phyloP scores from a whole-genome alignment of 1,139 yeast genomes.

The Kodamaea ohmeri region DNA sequence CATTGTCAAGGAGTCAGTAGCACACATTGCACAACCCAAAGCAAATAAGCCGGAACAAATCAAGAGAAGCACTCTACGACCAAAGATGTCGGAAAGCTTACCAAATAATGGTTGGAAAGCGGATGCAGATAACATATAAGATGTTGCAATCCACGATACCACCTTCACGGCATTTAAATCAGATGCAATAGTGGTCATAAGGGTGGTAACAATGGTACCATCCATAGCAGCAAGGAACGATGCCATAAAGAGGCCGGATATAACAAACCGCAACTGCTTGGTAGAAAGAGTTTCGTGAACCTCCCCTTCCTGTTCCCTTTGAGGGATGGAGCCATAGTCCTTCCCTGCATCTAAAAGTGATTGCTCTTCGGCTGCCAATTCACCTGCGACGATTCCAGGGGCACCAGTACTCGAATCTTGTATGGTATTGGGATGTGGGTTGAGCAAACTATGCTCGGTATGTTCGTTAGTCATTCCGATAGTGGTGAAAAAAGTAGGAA shows the following conservation, averaged over 20 bases:
- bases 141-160: constrained; percentile 49
- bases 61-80: constrained; percentile 51
- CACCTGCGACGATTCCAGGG: constrained; percentile 50
- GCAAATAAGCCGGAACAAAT: constrained; percentile 37
- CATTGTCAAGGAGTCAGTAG: constrained; percentile 36
- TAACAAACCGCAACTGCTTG: constrained; percentile 29
- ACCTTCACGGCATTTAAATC: constrained; percentile 40
- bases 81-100: constrained; percentile 81
- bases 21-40: constrained; percentile 41
- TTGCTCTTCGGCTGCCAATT: constrained; percentile 40
- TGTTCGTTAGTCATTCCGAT: constrained; percentile 1
- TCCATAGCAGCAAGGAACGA: constrained; percentile 45
- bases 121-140: constrained; percentile 39
- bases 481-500: neutral
- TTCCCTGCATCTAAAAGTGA: constrained; percentile 3
- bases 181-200: constrained; percentile 42
- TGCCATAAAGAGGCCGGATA: constrained; percentile 37
- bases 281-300: constrained; percentile 35
- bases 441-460: constrained; percentile 8
- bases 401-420: constrained; percentile 41
- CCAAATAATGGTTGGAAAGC: constrained; percentile 75
- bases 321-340: constrained; percentile 16
- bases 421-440: constrained; percentile 27
- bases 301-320: constrained; percentile 13
- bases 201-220: constrained; percentile 44